Conservation (phyloP, 2,329 filamentous ascomycete genomes). For the Zymoseptoria passerinii region DNA sequence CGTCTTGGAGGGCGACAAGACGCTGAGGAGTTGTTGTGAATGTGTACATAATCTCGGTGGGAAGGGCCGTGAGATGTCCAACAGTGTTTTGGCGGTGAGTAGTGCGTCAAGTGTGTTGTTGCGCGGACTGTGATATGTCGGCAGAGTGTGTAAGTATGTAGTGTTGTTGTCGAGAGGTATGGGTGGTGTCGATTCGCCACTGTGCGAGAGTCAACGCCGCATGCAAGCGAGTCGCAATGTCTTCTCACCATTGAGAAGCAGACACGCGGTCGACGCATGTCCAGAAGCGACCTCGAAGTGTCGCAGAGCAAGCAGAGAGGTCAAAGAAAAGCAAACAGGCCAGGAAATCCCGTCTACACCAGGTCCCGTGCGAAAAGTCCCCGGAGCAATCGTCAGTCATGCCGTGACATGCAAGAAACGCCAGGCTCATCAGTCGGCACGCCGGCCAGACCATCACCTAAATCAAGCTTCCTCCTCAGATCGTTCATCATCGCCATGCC, state of each 20-base stretch:
- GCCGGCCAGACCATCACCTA: conserved; percentile 19
- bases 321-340: not conserved
- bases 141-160: not conserved
- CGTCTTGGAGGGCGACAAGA: conserved; percentile 19
- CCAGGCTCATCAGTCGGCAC: conserved; percentile 15
- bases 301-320: not conserved
- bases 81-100: not conserved
- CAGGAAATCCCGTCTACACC: not conserved
- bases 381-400: conserved; percentile 19
- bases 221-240: not conserved
- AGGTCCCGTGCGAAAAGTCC: not conserved
- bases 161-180: conserved; percentile 2
- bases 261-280: not conserved
- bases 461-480: conserved; percentile 7
- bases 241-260: not conserved
- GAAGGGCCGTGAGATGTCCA: not conserved
- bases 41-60: not conserved
- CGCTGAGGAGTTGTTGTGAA: not conserved
- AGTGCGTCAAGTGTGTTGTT: not conserved
- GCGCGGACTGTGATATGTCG: not conserved
- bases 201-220: not conserved
- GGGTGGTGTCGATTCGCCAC: not conserved
- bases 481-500: not conserved
- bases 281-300: not conserved
- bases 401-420: conserved; percentile 17